These are phyloP conservation scores for Withania somnifera DNA, from an alignment of 305 asterid genomes.

Conservation along the genomic window DNA sequence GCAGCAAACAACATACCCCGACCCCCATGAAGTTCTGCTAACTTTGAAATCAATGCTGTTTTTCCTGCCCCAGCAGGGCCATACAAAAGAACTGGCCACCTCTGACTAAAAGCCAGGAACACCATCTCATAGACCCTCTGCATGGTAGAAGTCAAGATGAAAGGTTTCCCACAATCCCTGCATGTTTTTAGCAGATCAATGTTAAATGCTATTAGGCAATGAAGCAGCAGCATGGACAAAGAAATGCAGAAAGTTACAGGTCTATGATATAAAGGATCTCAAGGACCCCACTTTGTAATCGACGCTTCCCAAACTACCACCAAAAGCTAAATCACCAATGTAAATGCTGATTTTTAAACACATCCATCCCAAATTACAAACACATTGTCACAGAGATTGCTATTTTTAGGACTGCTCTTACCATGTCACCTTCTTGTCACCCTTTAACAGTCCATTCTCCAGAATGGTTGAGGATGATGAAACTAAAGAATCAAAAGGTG, in stretches of 20 bases:
- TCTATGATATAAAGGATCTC: not conserved
- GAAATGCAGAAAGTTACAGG: not conserved
- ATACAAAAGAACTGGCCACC: conserved; percentile 94
- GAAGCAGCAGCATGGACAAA: not conserved
- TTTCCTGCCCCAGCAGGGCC: conserved; percentile 96
- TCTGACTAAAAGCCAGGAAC: conserved; percentile 69
- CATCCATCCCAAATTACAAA: not conserved
- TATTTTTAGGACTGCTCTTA: not conserved
- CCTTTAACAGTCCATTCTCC: not conserved
- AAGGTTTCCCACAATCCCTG: conserved; percentile 51
- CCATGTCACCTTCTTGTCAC: not conserved
- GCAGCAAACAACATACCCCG: conserved; percentile 2
- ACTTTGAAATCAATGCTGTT: conserved; percentile 59
- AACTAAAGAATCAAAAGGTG: conserved; percentile 14
- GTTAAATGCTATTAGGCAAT: not conserved
- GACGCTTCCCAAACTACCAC: not conserved
- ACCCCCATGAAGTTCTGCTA: conserved; percentile 50
- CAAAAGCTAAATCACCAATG: not conserved
- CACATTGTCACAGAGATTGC: not conserved
- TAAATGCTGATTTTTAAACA: not conserved
- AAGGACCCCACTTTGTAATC: not conserved
- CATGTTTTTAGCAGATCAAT: not conserved
- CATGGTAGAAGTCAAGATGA: conserved; percentile 57
- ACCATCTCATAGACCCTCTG: conserved; percentile 73
- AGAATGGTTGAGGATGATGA: conserved; percentile 8